Conservation (phyloP, 2,329 filamentous ascomycete species). For the Colletotrichum viniferum region DNA sequence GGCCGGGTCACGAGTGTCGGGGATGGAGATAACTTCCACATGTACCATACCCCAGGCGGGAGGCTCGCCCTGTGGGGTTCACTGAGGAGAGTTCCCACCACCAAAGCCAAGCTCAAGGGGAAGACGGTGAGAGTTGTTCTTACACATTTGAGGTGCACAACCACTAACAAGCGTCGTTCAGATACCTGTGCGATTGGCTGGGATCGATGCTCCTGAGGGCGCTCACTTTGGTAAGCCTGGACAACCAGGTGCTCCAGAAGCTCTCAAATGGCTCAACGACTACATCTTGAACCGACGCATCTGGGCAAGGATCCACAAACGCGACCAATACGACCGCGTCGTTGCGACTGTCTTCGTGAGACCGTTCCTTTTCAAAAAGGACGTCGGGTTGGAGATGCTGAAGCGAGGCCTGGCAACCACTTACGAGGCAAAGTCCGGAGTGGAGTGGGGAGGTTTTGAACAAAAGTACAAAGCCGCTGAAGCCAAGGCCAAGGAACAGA, state of each 20-base stretch:
- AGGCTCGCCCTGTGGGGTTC: constrained; percentile 89
- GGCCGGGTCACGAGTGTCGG: constrained; percentile 92
- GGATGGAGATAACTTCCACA: constrained; percentile 93
- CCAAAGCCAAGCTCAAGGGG: constrained; percentile 71
- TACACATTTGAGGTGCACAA: neutral
- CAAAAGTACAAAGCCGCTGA: constrained; percentile 70
- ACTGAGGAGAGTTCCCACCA: constrained; percentile 75
- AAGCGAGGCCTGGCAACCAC: constrained; percentile 84
- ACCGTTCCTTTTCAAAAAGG: constrained; percentile 69
- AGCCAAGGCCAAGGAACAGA: constrained; percentile 66
- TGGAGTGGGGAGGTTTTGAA: constrained; percentile 81
- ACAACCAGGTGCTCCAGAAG: constrained; percentile 84
- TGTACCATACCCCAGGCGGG: constrained; percentile 96
- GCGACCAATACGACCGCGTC: constrained; percentile 91
- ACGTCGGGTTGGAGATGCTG: constrained; percentile 91
- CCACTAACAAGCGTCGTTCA: constrained; percentile 36
- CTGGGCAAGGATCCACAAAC: constrained; percentile 79
- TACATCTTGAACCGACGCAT: constrained; percentile 77
- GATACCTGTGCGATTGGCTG: constrained; percentile 89
- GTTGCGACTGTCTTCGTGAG: constrained; percentile 85
- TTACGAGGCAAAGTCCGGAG: constrained; percentile 90
- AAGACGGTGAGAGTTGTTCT: constrained; percentile 68
- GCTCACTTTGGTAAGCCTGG: constrained; percentile 90
- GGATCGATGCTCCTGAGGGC: constrained; percentile 90
- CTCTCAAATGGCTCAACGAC: constrained; percentile 76